Conservation (phyloP, 2,329 filamentous ascomycete genomes). For the Tolypocladium endophyticum region DNA sequence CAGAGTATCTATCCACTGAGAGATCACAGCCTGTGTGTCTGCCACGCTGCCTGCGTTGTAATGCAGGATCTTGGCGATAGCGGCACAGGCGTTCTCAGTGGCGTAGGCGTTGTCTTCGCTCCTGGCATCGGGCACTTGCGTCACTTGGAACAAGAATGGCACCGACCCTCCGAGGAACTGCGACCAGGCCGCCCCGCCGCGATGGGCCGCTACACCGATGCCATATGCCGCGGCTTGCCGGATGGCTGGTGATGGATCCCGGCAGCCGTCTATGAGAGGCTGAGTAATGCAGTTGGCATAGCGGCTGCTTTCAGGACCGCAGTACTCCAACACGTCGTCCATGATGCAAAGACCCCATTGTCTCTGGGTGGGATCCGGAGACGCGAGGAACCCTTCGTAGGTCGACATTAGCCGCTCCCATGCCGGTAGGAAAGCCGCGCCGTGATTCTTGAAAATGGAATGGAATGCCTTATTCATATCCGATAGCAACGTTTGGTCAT, state of each 20-base stretch:
- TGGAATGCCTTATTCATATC: slow-evolving; percentile 99
- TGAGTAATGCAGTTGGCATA: slow-evolving; percentile 81
- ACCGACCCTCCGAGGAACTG: slow-evolving; percentile 75
- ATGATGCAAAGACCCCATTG: slow-evolving; percentile 99
- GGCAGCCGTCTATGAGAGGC: slow-evolving; percentile 77
- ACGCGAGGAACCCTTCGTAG: slow-evolving; percentile 77
- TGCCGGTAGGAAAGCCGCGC: slow-evolving; percentile 67
- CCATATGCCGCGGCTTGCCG: slow-evolving; percentile 94
- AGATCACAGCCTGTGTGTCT: slow-evolving; percentile 64
- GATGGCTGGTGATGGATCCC: slow-evolving; percentile 78
- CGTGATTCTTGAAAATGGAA: slow-evolving; percentile 96
- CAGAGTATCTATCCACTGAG: slow-evolving; percentile 83
- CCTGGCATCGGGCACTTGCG: slow-evolving; percentile 69
- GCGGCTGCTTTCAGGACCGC: slow-evolving; percentile 74
- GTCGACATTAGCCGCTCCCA: slow-evolving; percentile 82
- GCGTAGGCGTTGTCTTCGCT: slow-evolving; percentile 92
- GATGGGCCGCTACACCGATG: slow-evolving; percentile 88
- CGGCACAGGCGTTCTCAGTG: slow-evolving; percentile 93
- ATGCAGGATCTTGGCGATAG: slow-evolving; percentile 93
- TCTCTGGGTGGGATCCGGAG: slow-evolving; percentile 75
- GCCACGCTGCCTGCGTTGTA: slow-evolving; percentile 71
- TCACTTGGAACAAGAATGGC: slow-evolving; percentile 75
- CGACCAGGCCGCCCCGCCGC: slow-evolving; percentile 77
- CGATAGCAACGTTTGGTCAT: slow-evolving; percentile 90
- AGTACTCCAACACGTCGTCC: slow-evolving; percentile 97